phyloP scores from a whole-genome alignment of 2,329 filamentous ascomycete genomes.

The Ilyonectria mors-panacis region DNA sequence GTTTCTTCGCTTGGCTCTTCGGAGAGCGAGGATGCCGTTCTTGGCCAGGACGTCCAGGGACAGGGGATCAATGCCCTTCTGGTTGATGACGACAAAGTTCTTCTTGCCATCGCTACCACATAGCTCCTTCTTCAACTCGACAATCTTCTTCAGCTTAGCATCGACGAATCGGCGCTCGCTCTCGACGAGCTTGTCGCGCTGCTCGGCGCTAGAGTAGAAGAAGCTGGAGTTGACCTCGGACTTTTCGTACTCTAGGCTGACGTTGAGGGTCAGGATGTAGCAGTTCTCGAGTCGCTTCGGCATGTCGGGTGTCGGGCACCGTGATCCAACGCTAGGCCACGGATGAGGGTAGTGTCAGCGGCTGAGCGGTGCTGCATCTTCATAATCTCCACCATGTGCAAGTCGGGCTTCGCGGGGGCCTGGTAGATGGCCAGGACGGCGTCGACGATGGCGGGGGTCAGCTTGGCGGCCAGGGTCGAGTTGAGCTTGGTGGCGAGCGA shows the following conservation, averaged over 20 bases:
- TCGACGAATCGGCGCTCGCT: slow-evolving; percentile 97
- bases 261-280: slow-evolving; percentile 94
- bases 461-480: slow-evolving; percentile 86
- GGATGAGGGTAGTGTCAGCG: slow-evolving; percentile 95
- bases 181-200: slow-evolving; percentile 97
- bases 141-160: slow-evolving; percentile 96
- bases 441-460: slow-evolving; percentile 96
- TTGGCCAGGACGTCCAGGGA: slow-evolving; percentile 97
- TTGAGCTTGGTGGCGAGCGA: slow-evolving; percentile 97
- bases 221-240: slow-evolving; percentile 99
- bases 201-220: slow-evolving; percentile 97
- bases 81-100: slow-evolving; percentile 98
- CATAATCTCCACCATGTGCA: slow-evolving; percentile 99
- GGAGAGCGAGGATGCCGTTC: slow-evolving; percentile 95
- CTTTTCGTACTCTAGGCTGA: slow-evolving; percentile 98
- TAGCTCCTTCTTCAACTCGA: slow-evolving; percentile 97
- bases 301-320: slow-evolving; percentile 98
- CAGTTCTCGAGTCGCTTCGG: slow-evolving; percentile 96
- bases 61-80: slow-evolving; percentile 98
- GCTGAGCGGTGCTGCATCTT: slow-evolving; percentile 99
- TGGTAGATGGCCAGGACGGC: slow-evolving; percentile 95
- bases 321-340: slow-evolving; percentile 93
- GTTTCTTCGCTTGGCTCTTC: slow-evolving; percentile 96
- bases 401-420: slow-evolving; percentile 89
- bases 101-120: slow-evolving; percentile 95